These are phyloP conservation scores for Holtermannia corniformis DNA, from an alignment of 768 basidiomycete species.

Conservation along the genomic window DNA sequence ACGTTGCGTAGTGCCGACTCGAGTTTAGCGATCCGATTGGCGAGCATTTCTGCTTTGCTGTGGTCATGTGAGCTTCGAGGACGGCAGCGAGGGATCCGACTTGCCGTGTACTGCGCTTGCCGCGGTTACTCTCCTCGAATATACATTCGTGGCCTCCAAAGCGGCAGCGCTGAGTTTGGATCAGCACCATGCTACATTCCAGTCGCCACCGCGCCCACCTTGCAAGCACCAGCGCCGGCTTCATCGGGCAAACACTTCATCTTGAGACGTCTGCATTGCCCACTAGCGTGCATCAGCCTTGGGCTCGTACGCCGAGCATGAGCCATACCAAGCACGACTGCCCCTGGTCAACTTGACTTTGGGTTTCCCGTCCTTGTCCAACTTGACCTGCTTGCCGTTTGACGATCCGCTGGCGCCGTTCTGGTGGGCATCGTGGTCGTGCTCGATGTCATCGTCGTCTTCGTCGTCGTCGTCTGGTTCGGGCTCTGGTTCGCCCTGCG, in stretches of 20 bases:
- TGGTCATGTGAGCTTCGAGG: not conserved
- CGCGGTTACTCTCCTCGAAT: conserved; percentile 93
- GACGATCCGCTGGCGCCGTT: conserved; percentile 8
- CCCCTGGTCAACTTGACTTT: conserved; percentile 40
- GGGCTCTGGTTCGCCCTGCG: conserved; percentile 17
- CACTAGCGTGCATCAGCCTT: conserved; percentile 2
- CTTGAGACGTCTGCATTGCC: conserved; percentile 35
- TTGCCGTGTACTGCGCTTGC: conserved; percentile 56
- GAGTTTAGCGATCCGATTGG: conserved; percentile 25
- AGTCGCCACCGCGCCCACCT: conserved; percentile 11
- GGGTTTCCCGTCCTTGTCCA: conserved; percentile 17
- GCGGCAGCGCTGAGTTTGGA: conserved; percentile 30
- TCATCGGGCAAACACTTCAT: conserved; percentile 41
- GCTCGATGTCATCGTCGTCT: conserved; percentile 24
- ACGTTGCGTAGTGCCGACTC: conserved; percentile 29
- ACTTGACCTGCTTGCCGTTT: conserved; percentile 17
- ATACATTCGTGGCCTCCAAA: conserved; percentile 63
- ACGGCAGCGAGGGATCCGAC: not conserved
- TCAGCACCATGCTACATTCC: too few species aligned
- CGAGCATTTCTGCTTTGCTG: conserved; percentile 30
- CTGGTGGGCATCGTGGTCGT: conserved; percentile 11
- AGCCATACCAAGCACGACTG: conserved; percentile 29
- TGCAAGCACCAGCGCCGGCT: conserved; percentile 33
- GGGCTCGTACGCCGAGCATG: not conserved
- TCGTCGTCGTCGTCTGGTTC: conserved; percentile 34